Percentiles rank a stretch among this genome's conserved stretches.
These are phyloP conservation scores for Coemansia sp. DNA, from an alignment of 192 early-diverging fungal genomes.

Conservation along the genomic window DNA sequence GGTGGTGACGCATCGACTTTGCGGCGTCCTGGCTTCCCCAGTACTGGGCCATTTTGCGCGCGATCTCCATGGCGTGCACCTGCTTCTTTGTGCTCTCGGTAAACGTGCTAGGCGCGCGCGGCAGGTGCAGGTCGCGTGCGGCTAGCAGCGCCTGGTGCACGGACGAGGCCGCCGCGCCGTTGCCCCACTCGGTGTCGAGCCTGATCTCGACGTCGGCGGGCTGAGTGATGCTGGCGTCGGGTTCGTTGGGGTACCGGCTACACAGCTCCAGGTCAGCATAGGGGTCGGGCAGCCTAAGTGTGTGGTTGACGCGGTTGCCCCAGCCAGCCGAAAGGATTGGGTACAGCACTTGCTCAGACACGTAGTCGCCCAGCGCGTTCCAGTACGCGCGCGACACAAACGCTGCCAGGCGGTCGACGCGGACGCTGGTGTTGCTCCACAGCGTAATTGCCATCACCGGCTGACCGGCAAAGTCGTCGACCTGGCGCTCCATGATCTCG, in stretches of 20 bases:
- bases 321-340: conserved; percentile 45
- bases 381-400: conserved; percentile 52
- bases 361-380: conserved; percentile 54
- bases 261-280: conserved; percentile 15
- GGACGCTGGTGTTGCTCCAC: conserved; percentile 46
- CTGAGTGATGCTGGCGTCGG: conserved; percentile 10
- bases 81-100: conserved; percentile 49
- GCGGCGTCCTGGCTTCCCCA: conserved; percentile 48
- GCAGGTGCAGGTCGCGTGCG: conserved; percentile 20
- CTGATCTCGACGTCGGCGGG: conserved; percentile 29
- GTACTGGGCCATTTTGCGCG: conserved; percentile 55
- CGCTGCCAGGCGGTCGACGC: conserved; percentile 39
- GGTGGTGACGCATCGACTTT: conserved; percentile 38
- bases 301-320: conserved; percentile 19
- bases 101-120: conserved; percentile 37
- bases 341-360: conserved; percentile 48
- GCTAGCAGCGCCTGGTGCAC: conserved; percentile 29
- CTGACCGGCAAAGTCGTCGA: conserved; percentile 41
- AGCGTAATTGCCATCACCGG: conserved; percentile 41
- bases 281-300: conserved; percentile 44
- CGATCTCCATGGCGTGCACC: conserved; percentile 52
- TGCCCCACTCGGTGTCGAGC: conserved; percentile 17
- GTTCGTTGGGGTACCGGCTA: conserved; percentile 1
- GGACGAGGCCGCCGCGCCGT: conserved; percentile 9
- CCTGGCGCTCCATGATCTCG: conserved; percentile 39